These are phyloP conservation scores for Plasmodium cynomolgi DNA, from an alignment of 169 alveolate genomes.

Conservation along the genomic window DNA sequence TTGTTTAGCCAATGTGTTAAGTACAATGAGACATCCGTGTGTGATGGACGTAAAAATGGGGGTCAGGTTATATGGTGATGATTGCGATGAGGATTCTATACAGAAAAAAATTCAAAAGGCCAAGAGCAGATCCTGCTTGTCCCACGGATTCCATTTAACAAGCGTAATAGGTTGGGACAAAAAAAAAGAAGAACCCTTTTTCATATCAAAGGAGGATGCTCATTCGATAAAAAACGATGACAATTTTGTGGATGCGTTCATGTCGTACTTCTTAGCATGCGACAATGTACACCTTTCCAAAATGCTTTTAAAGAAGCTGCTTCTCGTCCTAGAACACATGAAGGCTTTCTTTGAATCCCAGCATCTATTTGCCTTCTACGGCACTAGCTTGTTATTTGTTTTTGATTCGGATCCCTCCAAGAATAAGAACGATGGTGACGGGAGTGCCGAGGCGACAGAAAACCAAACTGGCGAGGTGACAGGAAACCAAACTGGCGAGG, in stretches of 20 bases:
- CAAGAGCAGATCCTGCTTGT: conserved; percentile 69
- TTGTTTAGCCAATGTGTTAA: conserved; percentile 75
- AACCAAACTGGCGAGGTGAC: not conserved
- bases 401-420: conserved; percentile 76
- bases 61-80: conserved; percentile 80
- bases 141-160: conserved; percentile 83
- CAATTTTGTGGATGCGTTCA: conserved; percentile 65
- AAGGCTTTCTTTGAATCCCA: conserved; percentile 76
- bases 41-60: conserved; percentile 86
- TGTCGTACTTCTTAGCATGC: conserved; percentile 70
- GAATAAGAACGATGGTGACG: not conserved
- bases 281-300: conserved; percentile 55
- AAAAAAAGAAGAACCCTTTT: conserved; percentile 55
- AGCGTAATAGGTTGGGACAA: conserved; percentile 81
- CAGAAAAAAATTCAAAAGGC: conserved; percentile 79
- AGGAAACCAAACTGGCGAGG: no score
- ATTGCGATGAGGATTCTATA: conserved; percentile 74
- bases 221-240: conserved; percentile 71
- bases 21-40: conserved; percentile 81
- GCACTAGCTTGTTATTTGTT: conserved; percentile 80
- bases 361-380: conserved; percentile 79
- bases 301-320: conserved; percentile 66
- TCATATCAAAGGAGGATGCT: conserved; percentile 77
- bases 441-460: not conserved
- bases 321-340: conserved; percentile 62